These are phyloP conservation scores for Quercus alba DNA, from an alignment of 306 rosid genomes.

Conservation along the genomic window DNA sequence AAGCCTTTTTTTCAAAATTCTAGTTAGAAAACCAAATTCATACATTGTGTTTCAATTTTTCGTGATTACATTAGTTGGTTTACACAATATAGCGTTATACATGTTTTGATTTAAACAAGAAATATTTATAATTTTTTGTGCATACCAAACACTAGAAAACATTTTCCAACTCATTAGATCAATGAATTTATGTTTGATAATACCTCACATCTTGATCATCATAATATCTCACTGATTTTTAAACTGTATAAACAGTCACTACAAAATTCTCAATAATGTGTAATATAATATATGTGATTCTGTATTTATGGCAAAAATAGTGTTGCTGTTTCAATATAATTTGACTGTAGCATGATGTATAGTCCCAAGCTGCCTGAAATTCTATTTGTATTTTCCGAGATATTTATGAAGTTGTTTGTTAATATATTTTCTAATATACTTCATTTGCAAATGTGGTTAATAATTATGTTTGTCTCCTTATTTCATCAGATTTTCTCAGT, in stretches of 20 bases:
- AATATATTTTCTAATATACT: background rate
- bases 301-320: background rate
- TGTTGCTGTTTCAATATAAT: slow-evolving; percentile 3
- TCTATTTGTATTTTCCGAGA: background rate
- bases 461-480: slow-evolving; percentile 15
- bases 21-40: too few relatives aligned
- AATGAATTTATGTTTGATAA: background rate
- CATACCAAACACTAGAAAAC: too few relatives aligned
- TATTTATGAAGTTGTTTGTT: slow-evolving; percentile 9
- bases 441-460: background rate
- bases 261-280: background rate
- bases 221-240: background rate
- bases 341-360: background rate
- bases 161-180: background rate
- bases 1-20: too few relatives aligned
- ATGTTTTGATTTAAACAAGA: too few relatives aligned
- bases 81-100: too few relatives aligned
- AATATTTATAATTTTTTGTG: too few relatives aligned
- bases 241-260: background rate
- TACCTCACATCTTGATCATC: slow-evolving; percentile 1
- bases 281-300: background rate
- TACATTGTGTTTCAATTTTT: too few relatives aligned
- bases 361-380: slow-evolving; percentile 8
- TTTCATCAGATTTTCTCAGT: slow-evolving; percentile 79
- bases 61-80: too few relatives aligned